Percentiles rank a stretch among this genome's conserved stretches.
phyloP scores from a whole-genome alignment of 495 filamentous ascomycete genomes.

The Antarctomyces pellizariae region DNA sequence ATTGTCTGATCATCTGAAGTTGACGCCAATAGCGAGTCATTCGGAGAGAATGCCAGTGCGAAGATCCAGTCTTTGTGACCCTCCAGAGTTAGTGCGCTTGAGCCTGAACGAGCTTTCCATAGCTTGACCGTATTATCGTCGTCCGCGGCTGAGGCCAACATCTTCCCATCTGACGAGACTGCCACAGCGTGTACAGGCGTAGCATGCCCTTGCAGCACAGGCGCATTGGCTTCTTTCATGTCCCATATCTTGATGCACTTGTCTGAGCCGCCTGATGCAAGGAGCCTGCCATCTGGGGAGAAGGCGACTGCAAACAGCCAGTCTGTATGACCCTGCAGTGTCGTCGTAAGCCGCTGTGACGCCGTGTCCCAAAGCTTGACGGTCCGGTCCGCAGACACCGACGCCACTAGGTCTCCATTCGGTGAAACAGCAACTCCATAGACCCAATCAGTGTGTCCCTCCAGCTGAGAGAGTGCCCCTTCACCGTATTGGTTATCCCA shows the following conservation, averaged over 20 bases:
- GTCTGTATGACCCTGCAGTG: constrained; percentile 9
- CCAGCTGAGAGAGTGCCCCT: too few species aligned
- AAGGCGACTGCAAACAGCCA: constrained; percentile 12
- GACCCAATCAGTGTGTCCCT: constrained; percentile 11
- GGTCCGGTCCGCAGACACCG: constrained; percentile 5
- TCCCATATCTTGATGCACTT: constrained; percentile 1
- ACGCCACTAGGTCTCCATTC: constrained; percentile 4
- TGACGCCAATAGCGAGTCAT: constrained; percentile 5
- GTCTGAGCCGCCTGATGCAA: constrained; percentile 1
- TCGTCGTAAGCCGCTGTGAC: too few species aligned
- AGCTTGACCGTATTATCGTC: constrained; percentile 11
- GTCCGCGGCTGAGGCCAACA: constrained; percentile 8
- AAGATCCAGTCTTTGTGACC: constrained; percentile 8
- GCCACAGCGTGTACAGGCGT: background rate
- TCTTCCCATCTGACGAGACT: constrained; percentile 2
- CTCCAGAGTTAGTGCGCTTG: constrained; percentile 10
- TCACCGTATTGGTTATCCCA: too few species aligned
- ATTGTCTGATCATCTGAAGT: constrained; percentile 8
- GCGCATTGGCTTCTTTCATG: constrained; percentile 1
- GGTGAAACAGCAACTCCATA: constrained; percentile 12
- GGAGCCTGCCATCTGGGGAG: constrained; percentile 5
- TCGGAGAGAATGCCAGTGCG: constrained; percentile 13
- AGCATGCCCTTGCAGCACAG: constrained; percentile 4
- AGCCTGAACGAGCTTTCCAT: constrained; percentile 9
- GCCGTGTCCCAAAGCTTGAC: constrained; percentile 4